phyloP scores from a whole-genome alignment of 2,329 filamentous ascomycete species.

The Cyanodermella asteris region DNA sequence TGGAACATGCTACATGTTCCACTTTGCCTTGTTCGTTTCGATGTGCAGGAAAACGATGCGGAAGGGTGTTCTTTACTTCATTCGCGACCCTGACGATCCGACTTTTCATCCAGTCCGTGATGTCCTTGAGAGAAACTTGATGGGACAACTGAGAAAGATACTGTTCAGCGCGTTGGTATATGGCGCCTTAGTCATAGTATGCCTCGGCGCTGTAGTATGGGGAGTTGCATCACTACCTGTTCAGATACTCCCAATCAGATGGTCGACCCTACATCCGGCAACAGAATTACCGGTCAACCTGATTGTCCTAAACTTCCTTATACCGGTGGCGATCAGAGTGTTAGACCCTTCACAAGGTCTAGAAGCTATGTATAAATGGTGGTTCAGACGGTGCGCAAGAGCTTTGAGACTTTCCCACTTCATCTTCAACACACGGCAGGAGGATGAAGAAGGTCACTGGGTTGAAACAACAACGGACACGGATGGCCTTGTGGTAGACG shows the following conservation, averaged over 20 bases:
- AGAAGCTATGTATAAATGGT: slow-evolving; percentile 80
- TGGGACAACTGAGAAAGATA: slow-evolving; percentile 87
- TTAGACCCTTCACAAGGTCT: slow-evolving; percentile 71
- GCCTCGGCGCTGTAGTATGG: slow-evolving; percentile 91
- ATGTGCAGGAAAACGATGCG: slow-evolving; percentile 98
- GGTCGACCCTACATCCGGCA: slow-evolving; percentile 78
- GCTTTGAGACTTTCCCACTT: slow-evolving; percentile 71
- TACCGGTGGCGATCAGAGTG: slow-evolving; percentile 65
- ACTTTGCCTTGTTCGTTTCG: slow-evolving; percentile 92
- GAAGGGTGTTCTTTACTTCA: slow-evolving; percentile 89
- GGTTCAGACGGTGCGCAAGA: slow-evolving; percentile 75
- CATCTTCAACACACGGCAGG: slow-evolving; percentile 61
- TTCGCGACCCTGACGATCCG: slow-evolving; percentile 90
- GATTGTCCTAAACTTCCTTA: slow-evolving; percentile 89
- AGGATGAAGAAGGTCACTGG: slow-evolving; percentile 61
- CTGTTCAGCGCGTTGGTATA: slow-evolving; percentile 91
- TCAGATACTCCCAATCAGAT: slow-evolving; percentile 69
- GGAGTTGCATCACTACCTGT: slow-evolving; percentile 47
- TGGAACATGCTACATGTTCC: slow-evolving; percentile 98
- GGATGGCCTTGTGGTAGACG: slow-evolving; percentile 9
- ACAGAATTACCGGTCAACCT: slow-evolving; percentile 88
- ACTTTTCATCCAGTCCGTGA: slow-evolving; percentile 96
- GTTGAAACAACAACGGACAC: slow-evolving; percentile 35
- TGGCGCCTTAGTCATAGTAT: slow-evolving; percentile 75
- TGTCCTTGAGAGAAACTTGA: slow-evolving; percentile 78